phyloP scores from a whole-genome alignment of 257 asterid species.

The Scutellaria minor region DNA sequence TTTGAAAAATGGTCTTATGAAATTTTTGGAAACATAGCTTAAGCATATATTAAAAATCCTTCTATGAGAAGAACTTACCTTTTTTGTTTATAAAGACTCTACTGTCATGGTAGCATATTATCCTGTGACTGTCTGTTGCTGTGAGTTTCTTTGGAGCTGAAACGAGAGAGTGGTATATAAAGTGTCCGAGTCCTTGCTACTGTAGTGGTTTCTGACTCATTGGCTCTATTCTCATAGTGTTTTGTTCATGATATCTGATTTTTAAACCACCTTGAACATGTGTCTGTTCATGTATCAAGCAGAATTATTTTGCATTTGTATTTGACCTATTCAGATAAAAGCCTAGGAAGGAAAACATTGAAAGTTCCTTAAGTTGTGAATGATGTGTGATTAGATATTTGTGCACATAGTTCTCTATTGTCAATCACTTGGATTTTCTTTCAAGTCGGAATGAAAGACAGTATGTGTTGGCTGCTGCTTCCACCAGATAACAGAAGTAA shows the following conservation, averaged over 20 bases:
- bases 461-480: too few species aligned
- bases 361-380: not conserved
- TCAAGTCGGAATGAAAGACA: too few species aligned
- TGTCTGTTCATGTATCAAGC: not conserved
- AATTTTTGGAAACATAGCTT: conserved; percentile 7
- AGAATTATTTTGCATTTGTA: not conserved
- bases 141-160: not conserved
- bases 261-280: not conserved
- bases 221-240: not conserved
- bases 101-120: not conserved
- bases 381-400: not conserved
- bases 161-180: not conserved
- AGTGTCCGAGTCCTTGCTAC: not conserved
- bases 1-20: not conserved
- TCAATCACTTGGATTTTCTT: not conserved
- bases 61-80: conserved; percentile 1
- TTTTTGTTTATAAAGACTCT: not conserved
- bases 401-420: not conserved
- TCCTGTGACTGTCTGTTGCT: not conserved
- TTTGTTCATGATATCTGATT: too few species aligned
- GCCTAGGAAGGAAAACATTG: not conserved
- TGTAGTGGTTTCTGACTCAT: not conserved
- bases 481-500: too few species aligned
- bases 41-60: conserved; percentile 1
- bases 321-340: not conserved